These are phyloP conservation scores for Pleurotus platypus DNA, from an alignment of 768 basidiomycete species.

Conservation along the genomic window DNA sequence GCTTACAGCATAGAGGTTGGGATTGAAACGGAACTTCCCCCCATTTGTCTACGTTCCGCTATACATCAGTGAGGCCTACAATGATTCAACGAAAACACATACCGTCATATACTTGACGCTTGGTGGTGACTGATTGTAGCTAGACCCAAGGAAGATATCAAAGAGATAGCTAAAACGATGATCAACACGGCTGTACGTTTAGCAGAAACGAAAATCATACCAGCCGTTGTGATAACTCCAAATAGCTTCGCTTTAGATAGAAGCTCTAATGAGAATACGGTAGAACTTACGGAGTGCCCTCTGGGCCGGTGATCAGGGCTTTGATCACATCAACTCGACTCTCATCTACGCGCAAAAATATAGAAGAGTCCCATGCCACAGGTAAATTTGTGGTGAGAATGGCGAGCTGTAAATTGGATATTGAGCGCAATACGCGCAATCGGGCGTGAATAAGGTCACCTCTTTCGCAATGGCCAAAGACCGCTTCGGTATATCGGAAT, in stretches of 20 bases:
- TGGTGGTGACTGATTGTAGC: conserved; percentile 86
- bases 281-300: conserved; percentile 81
- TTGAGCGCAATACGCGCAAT: no score
- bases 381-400: conserved; percentile 92
- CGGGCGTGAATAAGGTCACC: conserved; percentile 31
- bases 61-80: neutral
- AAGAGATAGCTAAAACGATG: conserved; percentile 56
- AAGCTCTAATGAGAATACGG: conserved; percentile 8
- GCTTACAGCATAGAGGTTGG: conserved; percentile 86
- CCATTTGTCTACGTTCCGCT: conserved; percentile 62
- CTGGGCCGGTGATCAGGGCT: conserved; percentile 87
- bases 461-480: conserved; percentile 95
- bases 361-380: conserved; percentile 92
- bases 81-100: conserved; percentile 13
- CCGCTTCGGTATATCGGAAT: conserved; percentile 85
- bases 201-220: conserved; percentile 34
- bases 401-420: conserved; percentile 56
- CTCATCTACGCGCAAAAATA: conserved; percentile 92
- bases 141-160: conserved; percentile 89
- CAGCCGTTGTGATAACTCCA: conserved; percentile 87
- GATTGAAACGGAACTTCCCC: conserved; percentile 89
- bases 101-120: conserved; percentile 63
- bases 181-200: conserved; percentile 12
- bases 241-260: neutral
- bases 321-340: conserved; percentile 89